phyloP scores from a whole-genome alignment of 1,284 basidiomycete genomes.

The Pterulicium gracile region DNA sequence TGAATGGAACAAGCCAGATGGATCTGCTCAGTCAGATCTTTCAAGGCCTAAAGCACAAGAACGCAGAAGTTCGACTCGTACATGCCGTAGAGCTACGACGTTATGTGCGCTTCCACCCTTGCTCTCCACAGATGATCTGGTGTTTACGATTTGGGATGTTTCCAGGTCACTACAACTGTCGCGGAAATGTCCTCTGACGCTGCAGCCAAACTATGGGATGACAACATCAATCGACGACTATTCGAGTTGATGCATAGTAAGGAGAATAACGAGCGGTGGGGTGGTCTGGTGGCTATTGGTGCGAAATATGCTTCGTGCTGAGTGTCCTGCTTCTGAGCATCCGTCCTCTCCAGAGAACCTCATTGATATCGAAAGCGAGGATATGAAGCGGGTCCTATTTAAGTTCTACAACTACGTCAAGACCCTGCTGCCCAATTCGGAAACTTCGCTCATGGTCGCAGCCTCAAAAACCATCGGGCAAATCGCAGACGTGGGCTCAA shows the following conservation, averaged over 20 bases:
- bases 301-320: conserved; percentile 13
- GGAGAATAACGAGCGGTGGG: conserved; percentile 65
- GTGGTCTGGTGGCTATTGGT: conserved; percentile 79
- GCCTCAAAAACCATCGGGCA: conserved; percentile 80
- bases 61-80: conserved; percentile 48
- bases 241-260: conserved; percentile 80
- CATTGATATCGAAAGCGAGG: conserved; percentile 61
- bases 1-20: conserved; percentile 37
- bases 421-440: conserved; percentile 71
- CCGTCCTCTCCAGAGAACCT: conserved; percentile 39
- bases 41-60: conserved; percentile 50
- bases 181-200: conserved; percentile 72
- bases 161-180: conserved; percentile 57
- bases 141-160: conserved; percentile 6
- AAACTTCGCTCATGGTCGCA: conserved; percentile 81
- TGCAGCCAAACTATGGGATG: conserved; percentile 72
- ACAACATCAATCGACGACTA: conserved; percentile 66
- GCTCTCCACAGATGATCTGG: conserved; percentile 5
- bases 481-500: conserved; percentile 61
- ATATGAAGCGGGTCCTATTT: conserved; percentile 68
- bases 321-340: conserved; percentile 5
- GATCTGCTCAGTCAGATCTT: conserved; percentile 60
- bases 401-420: conserved; percentile 91
- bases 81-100: conserved; percentile 58
- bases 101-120: conserved; percentile 40